Evolutionary conservation across 31 red algal species (phyloP).

Genomic region (Endocladia muricata): DNA sequence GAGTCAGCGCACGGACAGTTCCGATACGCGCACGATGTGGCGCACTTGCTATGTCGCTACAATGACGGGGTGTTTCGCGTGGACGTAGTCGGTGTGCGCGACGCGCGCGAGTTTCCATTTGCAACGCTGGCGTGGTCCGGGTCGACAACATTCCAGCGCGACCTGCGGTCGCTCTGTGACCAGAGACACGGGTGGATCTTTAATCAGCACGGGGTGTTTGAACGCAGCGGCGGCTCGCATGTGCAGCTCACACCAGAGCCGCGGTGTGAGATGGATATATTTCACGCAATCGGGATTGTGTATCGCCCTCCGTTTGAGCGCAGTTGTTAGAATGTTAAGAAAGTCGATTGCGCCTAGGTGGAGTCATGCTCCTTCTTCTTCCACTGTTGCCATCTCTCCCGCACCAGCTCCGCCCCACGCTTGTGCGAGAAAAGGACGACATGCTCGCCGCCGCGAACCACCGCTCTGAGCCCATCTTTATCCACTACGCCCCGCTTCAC

Average conservation of each 20-base stretch:
- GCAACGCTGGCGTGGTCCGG: slow-evolving; percentile 73
- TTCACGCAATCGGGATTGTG: slow-evolving; percentile 48
- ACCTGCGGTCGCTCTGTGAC: slow-evolving; percentile 42
- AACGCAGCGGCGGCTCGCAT: slow-evolving; percentile 28
- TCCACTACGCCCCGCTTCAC: slow-evolving; percentile 37
- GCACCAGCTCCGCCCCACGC: slow-evolving; percentile 41
- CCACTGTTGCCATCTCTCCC: slow-evolving; percentile 45
- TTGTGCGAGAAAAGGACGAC: slow-evolving; percentile 32
- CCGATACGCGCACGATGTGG: slow-evolving; percentile 49
- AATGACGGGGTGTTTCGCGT: slow-evolving; percentile 32
- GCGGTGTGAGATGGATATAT: slow-evolving; percentile 47
- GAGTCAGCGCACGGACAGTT: background rate
- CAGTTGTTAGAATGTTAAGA: slow-evolving; percentile 18
- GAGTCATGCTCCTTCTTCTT: slow-evolving; percentile 3
- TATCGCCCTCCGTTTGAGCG: slow-evolving; percentile 66
- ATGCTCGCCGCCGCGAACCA: slow-evolving; percentile 50
- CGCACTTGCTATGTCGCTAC: slow-evolving; percentile 34
- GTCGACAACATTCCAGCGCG: slow-evolving; percentile 67
- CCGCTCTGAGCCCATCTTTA: slow-evolving; percentile 15
- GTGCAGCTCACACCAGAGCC: slow-evolving; percentile 30
- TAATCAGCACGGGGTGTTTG: slow-evolving; percentile 67
- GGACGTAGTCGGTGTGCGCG: slow-evolving; percentile 59
- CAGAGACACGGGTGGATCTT: slow-evolving; percentile 57
- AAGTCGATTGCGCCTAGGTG: background rate
- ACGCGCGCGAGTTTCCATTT: slow-evolving; percentile 43